Evolutionary conservation across 2,329 filamentous ascomycete species (phyloP).

Genomic region (Arthrobotrys sphaeroides): DNA sequence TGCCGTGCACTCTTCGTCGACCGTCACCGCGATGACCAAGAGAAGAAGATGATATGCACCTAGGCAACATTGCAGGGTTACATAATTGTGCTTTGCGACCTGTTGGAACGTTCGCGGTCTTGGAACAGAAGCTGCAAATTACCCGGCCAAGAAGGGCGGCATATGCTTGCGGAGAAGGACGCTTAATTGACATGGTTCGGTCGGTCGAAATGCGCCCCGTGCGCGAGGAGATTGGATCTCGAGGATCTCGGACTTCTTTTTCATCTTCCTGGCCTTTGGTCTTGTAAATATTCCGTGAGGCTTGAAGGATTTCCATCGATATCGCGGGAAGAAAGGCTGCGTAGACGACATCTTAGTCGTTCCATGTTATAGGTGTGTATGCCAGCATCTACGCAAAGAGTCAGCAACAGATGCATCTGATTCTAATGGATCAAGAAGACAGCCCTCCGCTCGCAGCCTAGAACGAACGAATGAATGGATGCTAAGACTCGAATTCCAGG

Average conservation of each 20-base stretch:
- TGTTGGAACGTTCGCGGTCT: background rate
- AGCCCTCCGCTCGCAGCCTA: background rate
- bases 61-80: slow-evolving; percentile 15
- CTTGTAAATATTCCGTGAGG: too few relatives aligned
- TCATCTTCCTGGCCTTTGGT: background rate
- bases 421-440: too few relatives aligned
- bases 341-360: background rate
- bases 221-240: slow-evolving; percentile 12
- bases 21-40: slow-evolving; percentile 3
- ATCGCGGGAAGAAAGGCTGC: background rate
- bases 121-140: background rate
- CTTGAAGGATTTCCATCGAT: background rate
- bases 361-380: background rate
- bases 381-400: background rate
- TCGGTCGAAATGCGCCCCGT: background rate
- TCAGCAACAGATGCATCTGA: background rate
- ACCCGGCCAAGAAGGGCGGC: slow-evolving; percentile 7
- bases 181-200: background rate
- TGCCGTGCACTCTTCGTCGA: background rate
- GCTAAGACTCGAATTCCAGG: background rate
- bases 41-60: slow-evolving; percentile 9
- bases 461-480: too few relatives aligned
- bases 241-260: background rate
- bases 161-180: slow-evolving; percentile 6
- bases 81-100: too few relatives aligned